phyloP scores from a whole-genome alignment of 1,139 yeast genomes.

The Blastobotrys buckinghamii region DNA sequence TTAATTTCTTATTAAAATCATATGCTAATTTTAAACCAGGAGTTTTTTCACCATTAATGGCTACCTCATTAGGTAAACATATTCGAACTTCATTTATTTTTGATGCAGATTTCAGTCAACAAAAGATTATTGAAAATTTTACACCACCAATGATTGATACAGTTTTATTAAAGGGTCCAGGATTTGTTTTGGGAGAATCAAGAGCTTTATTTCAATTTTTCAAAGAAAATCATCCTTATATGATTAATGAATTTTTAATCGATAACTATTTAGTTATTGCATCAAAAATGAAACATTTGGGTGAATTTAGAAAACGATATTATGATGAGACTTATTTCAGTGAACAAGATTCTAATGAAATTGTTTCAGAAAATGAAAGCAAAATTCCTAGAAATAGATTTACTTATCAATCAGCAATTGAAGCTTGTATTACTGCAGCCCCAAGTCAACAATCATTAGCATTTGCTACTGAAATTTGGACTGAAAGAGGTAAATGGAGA shows the following conservation, averaged over 20 bases:
- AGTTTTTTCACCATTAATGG: constrained; percentile 33
- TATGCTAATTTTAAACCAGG: constrained; percentile 31
- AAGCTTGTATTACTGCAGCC: constrained; percentile 49
- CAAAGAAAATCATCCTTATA: constrained; percentile 38
- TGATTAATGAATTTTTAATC: constrained; percentile 41
- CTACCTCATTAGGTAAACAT: constrained; percentile 29
- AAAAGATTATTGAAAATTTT: constrained; percentile 8
- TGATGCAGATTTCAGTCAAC: constrained; percentile 8
- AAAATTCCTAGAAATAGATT: constrained; percentile 44
- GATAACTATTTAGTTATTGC: constrained; percentile 53
- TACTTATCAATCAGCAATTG: constrained; percentile 57
- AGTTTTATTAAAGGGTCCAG: constrained; percentile 36
- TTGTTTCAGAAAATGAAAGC: constrained; percentile 5
- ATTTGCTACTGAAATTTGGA: constrained; percentile 65
- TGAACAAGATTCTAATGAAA: constrained; percentile 14
- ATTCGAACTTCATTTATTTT: constrained; percentile 26
- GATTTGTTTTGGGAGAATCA: constrained; percentile 63
- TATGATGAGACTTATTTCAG: constrained; percentile 44
- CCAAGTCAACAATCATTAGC: constrained; percentile 40
- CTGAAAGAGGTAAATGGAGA: constrained; percentile 69
- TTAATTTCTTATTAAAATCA: constrained; percentile 31
- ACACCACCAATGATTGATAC: constrained; percentile 67
- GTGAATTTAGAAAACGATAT: constrained; percentile 49
- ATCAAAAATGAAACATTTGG: constrained; percentile 41
- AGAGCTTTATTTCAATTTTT: constrained; percentile 68